phyloP scores from a whole-genome alignment of 208 protist genomes.

The Trypanosoma conorhini region DNA sequence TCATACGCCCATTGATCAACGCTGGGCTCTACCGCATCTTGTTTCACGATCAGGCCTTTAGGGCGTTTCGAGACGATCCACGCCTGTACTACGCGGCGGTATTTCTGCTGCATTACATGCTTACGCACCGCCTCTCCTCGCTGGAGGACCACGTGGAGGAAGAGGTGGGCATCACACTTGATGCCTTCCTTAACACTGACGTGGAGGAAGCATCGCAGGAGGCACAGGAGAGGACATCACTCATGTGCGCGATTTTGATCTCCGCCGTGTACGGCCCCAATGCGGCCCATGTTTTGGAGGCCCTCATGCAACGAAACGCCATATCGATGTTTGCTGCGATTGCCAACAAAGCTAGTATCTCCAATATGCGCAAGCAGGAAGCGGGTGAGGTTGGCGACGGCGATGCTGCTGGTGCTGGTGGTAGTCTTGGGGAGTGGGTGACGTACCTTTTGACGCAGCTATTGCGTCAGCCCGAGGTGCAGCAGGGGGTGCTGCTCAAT shows the following conservation, averaged over 20 bases:
- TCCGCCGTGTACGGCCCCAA: conserved; percentile 24
- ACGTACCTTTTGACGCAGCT: conserved; percentile 28
- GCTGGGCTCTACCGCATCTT: conserved; percentile 45
- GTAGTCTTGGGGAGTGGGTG: conserved; percentile 19
- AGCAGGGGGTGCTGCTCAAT: conserved; percentile 16
- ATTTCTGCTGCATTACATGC: conserved; percentile 28
- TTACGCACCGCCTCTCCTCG: conserved; percentile 8
- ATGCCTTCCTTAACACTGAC: conserved; percentile 13
- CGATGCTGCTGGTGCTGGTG: neutral
- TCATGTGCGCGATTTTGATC: conserved; percentile 20
- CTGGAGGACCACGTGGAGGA: conserved; percentile 17
- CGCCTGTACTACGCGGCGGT: conserved; percentile 17
- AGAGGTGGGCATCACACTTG: conserved; percentile 29
- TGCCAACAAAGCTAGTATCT: conserved; percentile 7
- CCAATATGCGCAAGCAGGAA: neutral
- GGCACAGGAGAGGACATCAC: neutral
- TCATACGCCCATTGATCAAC: conserved; percentile 37
- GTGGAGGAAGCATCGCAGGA: neutral
- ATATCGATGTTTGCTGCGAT: conserved; percentile 19
- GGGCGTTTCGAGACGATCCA: conserved; percentile 27
- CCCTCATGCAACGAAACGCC: conserved; percentile 18
- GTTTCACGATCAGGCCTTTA: conserved; percentile 36
- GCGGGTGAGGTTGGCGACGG: neutral
- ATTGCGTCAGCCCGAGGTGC: conserved; percentile 15
- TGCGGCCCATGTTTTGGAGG: conserved; percentile 4